These are phyloP conservation scores for Colletotrichum incanum DNA, from an alignment of 2,329 filamentous ascomycete species.

Conservation along the genomic window DNA sequence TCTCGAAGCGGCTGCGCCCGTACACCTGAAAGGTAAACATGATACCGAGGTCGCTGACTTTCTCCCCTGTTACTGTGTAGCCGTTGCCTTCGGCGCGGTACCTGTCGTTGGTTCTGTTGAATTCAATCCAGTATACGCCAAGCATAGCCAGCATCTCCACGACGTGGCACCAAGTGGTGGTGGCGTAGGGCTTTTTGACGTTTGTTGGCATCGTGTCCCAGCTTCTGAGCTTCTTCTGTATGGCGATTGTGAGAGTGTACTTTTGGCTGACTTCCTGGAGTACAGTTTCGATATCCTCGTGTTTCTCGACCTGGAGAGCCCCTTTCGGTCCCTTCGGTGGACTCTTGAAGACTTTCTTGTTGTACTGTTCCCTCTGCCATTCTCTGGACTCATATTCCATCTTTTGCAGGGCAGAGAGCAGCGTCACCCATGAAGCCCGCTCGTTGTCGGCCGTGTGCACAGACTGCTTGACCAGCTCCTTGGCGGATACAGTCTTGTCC, in stretches of 20 bases:
- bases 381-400: constrained; percentile 65
- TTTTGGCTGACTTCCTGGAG: constrained; percentile 42
- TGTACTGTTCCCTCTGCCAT: constrained; percentile 61
- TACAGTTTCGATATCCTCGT: not conserved
- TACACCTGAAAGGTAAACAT: constrained; percentile 69
- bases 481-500: constrained; percentile 38
- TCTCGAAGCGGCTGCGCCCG: constrained; percentile 63
- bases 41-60: constrained; percentile 65
- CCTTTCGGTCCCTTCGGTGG: constrained; percentile 24
- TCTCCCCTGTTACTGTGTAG: constrained; percentile 64
- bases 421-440: constrained; percentile 67
- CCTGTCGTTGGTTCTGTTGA: constrained; percentile 65
- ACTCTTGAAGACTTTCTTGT: not conserved
- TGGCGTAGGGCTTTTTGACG: constrained; percentile 66
- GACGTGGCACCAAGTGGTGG: constrained; percentile 69
- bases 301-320: not conserved
- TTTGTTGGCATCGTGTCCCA: constrained; percentile 68
- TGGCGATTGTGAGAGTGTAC: constrained; percentile 62
- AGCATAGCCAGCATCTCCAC: constrained; percentile 69
- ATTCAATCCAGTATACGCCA: constrained; percentile 73
- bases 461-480: constrained; percentile 38
- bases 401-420: constrained; percentile 65
- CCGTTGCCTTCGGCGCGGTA: constrained; percentile 72
- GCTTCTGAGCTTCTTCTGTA: constrained; percentile 63
- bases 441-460: constrained; percentile 72